Conservation (phyloP, 495 filamentous ascomycete species). For the Neurospora sp. region DNA sequence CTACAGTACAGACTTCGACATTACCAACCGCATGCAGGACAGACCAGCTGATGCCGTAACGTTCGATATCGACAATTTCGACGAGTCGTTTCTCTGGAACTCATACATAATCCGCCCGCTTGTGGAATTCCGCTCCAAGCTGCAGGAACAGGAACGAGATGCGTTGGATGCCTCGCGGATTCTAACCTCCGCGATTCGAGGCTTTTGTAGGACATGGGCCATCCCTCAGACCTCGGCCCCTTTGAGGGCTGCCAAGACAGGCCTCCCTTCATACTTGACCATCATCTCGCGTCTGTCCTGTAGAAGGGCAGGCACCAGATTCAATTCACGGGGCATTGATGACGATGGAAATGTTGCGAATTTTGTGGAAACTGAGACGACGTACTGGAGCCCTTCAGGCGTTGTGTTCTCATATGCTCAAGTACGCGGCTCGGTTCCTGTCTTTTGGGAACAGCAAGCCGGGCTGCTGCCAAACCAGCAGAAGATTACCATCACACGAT, state of each 20-base stretch:
- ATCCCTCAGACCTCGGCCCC: slow-evolving; percentile 54
- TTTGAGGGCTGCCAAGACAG: slow-evolving; percentile 49
- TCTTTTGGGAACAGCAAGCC: slow-evolving; percentile 93
- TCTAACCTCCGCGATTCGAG: slow-evolving; percentile 86
- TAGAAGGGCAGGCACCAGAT: slow-evolving; percentile 82
- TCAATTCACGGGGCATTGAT: slow-evolving; percentile 93
- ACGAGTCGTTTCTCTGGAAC: slow-evolving; percentile 92
- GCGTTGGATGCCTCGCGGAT: slow-evolving; percentile 77
- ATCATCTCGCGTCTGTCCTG: slow-evolving; percentile 89
- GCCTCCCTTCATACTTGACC: slow-evolving; percentile 74
- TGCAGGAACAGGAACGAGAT: slow-evolving; percentile 59
- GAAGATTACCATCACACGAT: slow-evolving; percentile 85
- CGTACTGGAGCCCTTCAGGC: slow-evolving; percentile 62
- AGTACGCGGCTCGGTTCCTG: slow-evolving; percentile 79
- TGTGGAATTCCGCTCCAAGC: slow-evolving; percentile 72
- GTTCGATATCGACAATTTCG: slow-evolving; percentile 74
- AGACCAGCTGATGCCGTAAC: slow-evolving; percentile 49
- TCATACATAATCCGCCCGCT: slow-evolving; percentile 94
- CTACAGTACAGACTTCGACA: slow-evolving; percentile 92
- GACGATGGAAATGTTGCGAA: slow-evolving; percentile 97
- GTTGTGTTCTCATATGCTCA: slow-evolving; percentile 91
- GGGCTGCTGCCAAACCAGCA: slow-evolving; percentile 87
- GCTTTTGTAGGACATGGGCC: slow-evolving; percentile 75
- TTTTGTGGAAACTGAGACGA: slow-evolving; percentile 58
- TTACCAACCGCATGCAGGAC: slow-evolving; percentile 88